phyloP scores from a whole-genome alignment of 345 rosid genomes.

The Syzygium jambos region DNA sequence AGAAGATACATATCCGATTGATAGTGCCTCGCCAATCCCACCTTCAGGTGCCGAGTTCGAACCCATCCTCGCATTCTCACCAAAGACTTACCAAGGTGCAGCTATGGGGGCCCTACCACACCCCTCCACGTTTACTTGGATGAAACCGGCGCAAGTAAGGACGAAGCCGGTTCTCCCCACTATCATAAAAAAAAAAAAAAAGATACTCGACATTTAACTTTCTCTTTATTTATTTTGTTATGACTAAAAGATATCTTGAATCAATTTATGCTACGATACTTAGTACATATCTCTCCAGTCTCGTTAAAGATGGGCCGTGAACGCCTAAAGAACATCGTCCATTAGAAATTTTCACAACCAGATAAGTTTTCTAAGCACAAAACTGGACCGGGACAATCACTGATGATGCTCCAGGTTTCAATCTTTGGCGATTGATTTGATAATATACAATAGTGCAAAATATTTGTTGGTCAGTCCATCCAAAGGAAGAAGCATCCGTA shows the following conservation, averaged over 20 bases:
- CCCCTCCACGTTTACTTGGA: background rate
- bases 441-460: background rate
- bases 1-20: background rate
- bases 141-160: background rate
- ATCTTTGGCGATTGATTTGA: background rate
- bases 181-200: background rate
- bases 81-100: background rate
- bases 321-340: background rate
- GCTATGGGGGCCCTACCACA: background rate
- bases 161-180: background rate
- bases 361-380: background rate
- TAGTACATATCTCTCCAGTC: background rate
- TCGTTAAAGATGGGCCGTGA: background rate
- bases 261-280: background rate
- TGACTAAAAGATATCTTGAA: too few relatives aligned
- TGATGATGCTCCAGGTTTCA: background rate
- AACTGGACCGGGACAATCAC: background rate
- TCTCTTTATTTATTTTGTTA: background rate
- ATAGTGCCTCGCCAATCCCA: background rate
- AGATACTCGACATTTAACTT: background rate
- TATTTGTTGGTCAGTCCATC: background rate
- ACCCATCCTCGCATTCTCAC: background rate
- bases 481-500: background rate
- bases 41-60: fast-evolving
- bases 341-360: background rate